Conservation (phyloP, 2,329 filamentous ascomycete species). For the Pseudocercospora musae region DNA sequence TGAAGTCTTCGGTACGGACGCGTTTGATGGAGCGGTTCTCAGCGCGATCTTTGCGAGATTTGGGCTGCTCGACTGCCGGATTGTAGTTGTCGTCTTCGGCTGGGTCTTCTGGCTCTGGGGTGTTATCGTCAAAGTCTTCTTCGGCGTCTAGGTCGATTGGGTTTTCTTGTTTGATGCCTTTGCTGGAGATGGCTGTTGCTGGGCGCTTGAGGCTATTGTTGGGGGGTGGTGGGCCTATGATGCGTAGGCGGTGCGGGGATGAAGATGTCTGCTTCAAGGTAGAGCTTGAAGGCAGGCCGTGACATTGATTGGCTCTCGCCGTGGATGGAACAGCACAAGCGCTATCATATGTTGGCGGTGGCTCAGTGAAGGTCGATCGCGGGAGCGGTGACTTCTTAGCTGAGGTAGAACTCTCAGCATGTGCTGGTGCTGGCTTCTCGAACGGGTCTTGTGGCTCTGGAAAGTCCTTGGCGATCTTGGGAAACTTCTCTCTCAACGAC, state of each 20-base stretch:
- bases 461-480: neutral
- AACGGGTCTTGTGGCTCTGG: slow-evolving; percentile 3
- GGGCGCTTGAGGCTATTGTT: neutral
- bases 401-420: neutral
- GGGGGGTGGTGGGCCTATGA: neutral
- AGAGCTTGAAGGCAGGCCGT: neutral
- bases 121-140: neutral
- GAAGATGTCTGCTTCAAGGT: neutral
- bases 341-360: neutral
- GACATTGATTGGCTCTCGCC: neutral
- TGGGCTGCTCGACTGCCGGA: neutral
- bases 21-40: neutral
- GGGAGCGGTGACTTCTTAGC: neutral
- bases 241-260: neutral
- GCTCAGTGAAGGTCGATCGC: neutral
- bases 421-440: neutral
- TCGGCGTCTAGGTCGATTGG: neutral
- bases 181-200: neutral
- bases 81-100: slow-evolving; percentile 3
- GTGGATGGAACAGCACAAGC: neutral
- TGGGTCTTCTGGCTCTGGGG: neutral
- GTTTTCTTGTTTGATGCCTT: neutral
- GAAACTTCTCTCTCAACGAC: slow-evolving; percentile 2
- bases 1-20: slow-evolving; percentile 1
- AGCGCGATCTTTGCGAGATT: neutral